phyloP scores from a whole-genome alignment of 257 asterid genomes.

The Solanum etuberosum region DNA sequence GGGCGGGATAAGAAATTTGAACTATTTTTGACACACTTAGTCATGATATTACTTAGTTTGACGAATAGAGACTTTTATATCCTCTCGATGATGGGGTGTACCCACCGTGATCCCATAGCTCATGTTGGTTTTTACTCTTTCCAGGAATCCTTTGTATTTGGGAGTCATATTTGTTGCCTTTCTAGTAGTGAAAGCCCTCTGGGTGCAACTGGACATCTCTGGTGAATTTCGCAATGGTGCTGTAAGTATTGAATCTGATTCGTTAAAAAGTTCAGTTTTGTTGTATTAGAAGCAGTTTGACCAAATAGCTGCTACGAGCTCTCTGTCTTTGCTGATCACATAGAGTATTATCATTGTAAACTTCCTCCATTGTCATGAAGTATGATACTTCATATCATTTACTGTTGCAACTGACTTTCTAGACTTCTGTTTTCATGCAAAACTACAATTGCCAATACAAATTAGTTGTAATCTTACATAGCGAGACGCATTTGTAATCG shows the following conservation, averaged over 20 bases:
- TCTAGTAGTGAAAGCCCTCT: constrained; percentile 78
- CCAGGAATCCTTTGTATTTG: constrained; percentile 89
- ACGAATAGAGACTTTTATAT: neutral
- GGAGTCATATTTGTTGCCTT: constrained; percentile 60
- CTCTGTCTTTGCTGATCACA: neutral
- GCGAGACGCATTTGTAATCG: neutral
- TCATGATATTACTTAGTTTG: neutral
- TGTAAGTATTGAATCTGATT: constrained; percentile 40
- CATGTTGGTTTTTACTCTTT: constrained; percentile 8
- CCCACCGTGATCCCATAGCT: neutral
- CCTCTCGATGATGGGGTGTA: neutral
- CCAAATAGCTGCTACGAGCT: neutral
- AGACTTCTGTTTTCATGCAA: neutral
- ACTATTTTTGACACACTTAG: neutral
- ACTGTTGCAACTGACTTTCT: neutral
- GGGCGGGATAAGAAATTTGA: neutral
- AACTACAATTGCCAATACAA: neutral
- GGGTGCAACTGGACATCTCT: constrained; percentile 88
- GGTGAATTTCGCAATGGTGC: constrained; percentile 91
- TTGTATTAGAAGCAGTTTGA: neutral
- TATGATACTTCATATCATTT: neutral
- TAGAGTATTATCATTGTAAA: neutral
- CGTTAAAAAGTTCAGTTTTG: neutral
- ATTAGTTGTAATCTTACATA: neutral
- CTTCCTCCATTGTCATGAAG: neutral